Evolutionary conservation across 306 rosid species (phyloP).

Genomic region (Cercis canadensis): DNA sequence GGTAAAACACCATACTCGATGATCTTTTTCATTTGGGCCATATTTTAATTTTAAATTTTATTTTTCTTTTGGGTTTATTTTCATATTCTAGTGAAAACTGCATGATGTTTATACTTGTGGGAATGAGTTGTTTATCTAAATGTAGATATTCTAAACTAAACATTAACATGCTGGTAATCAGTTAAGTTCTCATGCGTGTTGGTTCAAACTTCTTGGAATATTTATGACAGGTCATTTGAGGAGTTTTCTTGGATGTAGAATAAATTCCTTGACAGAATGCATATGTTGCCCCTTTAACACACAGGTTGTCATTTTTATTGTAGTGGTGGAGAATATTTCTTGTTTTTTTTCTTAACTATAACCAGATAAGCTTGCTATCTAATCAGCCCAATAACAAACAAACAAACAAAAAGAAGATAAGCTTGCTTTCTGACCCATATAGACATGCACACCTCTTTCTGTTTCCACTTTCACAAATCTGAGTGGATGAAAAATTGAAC

Average conservation of each 20-base stretch:
- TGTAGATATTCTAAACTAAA: conserved; percentile 25
- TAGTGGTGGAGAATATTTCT: background rate
- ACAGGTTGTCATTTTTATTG: background rate
- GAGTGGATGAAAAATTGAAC: background rate
- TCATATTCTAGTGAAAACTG: conserved; percentile 13
- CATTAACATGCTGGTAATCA: background rate
- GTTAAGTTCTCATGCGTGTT: conserved; percentile 3
- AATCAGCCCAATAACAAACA: no score
- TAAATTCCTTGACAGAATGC: conserved; percentile 1
- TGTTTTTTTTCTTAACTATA: background rate
- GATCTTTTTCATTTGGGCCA: conserved; percentile 4
- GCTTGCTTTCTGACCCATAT: background rate
- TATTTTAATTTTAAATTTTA: conserved; percentile 5
- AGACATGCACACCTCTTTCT: background rate
- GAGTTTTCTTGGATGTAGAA: conserved; percentile 10
- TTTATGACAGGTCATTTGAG: conserved; percentile 4
- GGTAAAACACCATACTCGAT: conserved; percentile 53
- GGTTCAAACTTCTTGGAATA: conserved; percentile 22
- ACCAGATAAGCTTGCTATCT: background rate
- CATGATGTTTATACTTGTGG: conserved; percentile 19
- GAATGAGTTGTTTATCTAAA: conserved; percentile 2
- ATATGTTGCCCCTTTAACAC: conserved; percentile 3
- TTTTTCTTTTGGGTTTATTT: background rate
- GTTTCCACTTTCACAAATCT: background rate
- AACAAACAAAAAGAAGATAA: no score